Conservation (phyloP, 371 early-diverging fungal genomes). For the Rhizopus sp. region DNA sequence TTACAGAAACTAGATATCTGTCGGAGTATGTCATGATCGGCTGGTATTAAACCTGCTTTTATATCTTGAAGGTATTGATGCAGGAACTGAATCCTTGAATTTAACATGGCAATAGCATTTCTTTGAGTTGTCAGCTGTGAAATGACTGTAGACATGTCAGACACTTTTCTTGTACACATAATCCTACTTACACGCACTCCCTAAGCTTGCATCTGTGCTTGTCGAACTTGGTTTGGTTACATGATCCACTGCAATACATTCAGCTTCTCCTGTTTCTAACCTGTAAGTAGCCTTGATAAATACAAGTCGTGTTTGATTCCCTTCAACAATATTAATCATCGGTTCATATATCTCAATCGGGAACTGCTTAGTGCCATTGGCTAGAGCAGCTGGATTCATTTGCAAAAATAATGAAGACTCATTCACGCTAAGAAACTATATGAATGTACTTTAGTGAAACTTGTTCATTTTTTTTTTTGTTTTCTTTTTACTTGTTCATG, state of each 20-base stretch:
- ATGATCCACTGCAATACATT: slow-evolving; percentile 86
- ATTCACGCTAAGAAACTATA: slow-evolving; percentile 69
- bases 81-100: slow-evolving; percentile 68
- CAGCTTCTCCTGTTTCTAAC: slow-evolving; percentile 84
- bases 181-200: slow-evolving; percentile 53
- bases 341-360: slow-evolving; percentile 85
- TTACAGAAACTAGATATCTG: slow-evolving; percentile 76
- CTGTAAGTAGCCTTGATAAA: slow-evolving; percentile 74
- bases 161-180: neutral
- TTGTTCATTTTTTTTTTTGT: neutral
- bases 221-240: slow-evolving; percentile 65
- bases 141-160: slow-evolving; percentile 53
- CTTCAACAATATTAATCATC: slow-evolving; percentile 67
- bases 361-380: slow-evolving; percentile 55
- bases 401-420: slow-evolving; percentile 80
- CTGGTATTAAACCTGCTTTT: slow-evolving; percentile 61
- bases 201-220: slow-evolving; percentile 54
- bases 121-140: slow-evolving; percentile 74
- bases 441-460: no score
- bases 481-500: slow-evolving; percentile 67
- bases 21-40: slow-evolving; percentile 77
- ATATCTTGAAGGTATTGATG: slow-evolving; percentile 73
- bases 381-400: slow-evolving; percentile 64
- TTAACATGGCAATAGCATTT: slow-evolving; percentile 85
- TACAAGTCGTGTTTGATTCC: slow-evolving; percentile 50